Evolutionary conservation across 1,284 basidiomycete species (phyloP).

Genomic region (Naganishia liquefaciens): DNA sequence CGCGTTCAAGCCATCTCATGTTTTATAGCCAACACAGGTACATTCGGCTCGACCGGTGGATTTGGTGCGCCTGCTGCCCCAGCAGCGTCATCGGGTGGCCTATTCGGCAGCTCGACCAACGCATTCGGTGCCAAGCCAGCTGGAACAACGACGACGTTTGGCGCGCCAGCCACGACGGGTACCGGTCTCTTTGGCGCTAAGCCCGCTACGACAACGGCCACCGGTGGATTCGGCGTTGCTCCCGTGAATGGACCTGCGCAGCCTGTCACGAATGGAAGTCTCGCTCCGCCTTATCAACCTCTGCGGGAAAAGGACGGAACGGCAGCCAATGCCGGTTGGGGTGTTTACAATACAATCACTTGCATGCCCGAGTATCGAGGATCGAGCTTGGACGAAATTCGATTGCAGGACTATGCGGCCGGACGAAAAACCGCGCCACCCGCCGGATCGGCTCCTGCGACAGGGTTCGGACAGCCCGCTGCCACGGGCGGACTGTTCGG

Average conservation of each 20-base stretch:
- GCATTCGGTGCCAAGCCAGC: slow-evolving; percentile 41
- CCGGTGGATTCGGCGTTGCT: slow-evolving; percentile 17
- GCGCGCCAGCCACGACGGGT: slow-evolving; percentile 38
- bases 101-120: slow-evolving; percentile 44
- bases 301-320: slow-evolving; percentile 34
- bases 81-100: slow-evolving; percentile 18
- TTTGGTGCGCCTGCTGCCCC: slow-evolving; percentile 29
- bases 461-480: slow-evolving; percentile 32
- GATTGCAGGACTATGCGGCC: slow-evolving; percentile 56
- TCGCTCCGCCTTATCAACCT: slow-evolving; percentile 22
- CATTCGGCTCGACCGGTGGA: slow-evolving; percentile 25
- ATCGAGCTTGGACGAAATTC: slow-evolving; percentile 43
- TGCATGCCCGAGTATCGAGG: slow-evolving; percentile 36
- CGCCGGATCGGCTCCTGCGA: slow-evolving; percentile 60
- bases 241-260: slow-evolving; percentile 12
- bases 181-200: slow-evolving; percentile 59
- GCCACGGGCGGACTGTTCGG: slow-evolving; percentile 36
- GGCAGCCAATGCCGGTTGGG: slow-evolving; percentile 31
- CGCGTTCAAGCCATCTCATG: background rate
- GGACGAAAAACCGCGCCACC: slow-evolving; percentile 66
- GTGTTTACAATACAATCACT: slow-evolving; percentile 38
- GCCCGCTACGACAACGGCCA: slow-evolving; percentile 37
- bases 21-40: slow-evolving; percentile 8
- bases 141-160: slow-evolving; percentile 40
- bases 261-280: slow-evolving; percentile 29